Evolutionary conservation across 805 yeast genomes (phyloP).

Genomic region (Kodamaea leandrae): DNA sequence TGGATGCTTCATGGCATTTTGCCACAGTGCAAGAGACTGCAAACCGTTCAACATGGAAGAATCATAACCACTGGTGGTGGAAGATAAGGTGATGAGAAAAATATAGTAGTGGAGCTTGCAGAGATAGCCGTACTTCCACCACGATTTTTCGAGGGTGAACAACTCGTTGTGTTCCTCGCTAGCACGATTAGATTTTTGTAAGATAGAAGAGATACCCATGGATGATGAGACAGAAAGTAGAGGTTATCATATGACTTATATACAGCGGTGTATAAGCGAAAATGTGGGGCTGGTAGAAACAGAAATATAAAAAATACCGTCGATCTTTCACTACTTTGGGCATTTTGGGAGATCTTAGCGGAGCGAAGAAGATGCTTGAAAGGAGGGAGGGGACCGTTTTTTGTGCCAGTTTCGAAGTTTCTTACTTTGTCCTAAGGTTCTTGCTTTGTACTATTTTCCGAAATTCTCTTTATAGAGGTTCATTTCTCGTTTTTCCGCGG

Average conservation of each 20-base stretch:
- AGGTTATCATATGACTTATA: neutral
- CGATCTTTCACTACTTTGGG: neutral
- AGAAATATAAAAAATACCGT: neutral
- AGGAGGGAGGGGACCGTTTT: too few species aligned
- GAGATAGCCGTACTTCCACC: constrained; percentile 39
- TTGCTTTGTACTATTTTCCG: too few species aligned
- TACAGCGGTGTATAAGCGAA: too few species aligned
- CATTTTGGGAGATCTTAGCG: too few species aligned
- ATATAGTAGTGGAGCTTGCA: constrained; percentile 35
- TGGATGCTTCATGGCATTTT: constrained; percentile 29
- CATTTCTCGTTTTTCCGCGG: too few species aligned
- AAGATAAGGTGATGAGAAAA: constrained; percentile 42
- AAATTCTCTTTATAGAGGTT: too few species aligned
- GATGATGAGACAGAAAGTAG: neutral
- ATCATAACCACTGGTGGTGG: constrained; percentile 39
- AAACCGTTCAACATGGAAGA: constrained; percentile 46
- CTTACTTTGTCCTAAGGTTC: too few species aligned
- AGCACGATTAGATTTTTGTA: neutral
- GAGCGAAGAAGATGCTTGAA: too few species aligned
- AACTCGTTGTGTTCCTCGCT: neutral
- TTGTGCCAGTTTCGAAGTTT: too few species aligned
- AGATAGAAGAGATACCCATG: neutral
- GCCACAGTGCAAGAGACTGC: constrained; percentile 45
- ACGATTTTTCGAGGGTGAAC: constrained; percentile 17
- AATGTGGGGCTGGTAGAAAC: too few species aligned